Base-by-base conservation (phyloP, 2,329 filamentous ascomycete species). In the Cryphonectria carpinicola region DNA sequence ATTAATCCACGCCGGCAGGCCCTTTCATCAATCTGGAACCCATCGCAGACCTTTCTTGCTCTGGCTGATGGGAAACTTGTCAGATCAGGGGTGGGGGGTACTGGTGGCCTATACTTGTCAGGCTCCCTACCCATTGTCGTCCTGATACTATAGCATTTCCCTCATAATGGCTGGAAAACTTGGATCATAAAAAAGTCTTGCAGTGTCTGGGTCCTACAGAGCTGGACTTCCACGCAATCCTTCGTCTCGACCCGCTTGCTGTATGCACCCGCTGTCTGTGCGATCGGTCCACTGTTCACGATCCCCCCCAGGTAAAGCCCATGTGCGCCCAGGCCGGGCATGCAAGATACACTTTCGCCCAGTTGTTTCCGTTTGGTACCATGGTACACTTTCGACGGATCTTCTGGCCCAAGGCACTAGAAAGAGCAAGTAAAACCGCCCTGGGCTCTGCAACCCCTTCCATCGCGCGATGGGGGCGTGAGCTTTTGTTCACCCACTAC, bases 341-440 rank as follows among this genome's bases (percentile, higher is more conserved):
- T 64, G 69, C 69, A 58, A 70, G 69, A 65, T 68, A 68, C 32
- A 61, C 60, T 70, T 70, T 70, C 65, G 49, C 49, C 69, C 56
- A 54, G 60, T 0, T 58, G 37, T 68, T 60, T 32, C 17, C 28
- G 37, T 22, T 25, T 58, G 62, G 37, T 56, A 22, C 25, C 35
- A 11, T 13, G 60, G 39, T 14, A 17, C 28, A 35, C 28, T 32
- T 19, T 32, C 54, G 25, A 58, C 54, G 54, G 25, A 35, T 28
- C 35, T 32, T 25, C 10, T 32, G 25, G 2, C 14, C 28, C 54
- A 17, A 28, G 28, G 14, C 54, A 32, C 54, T 32, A 32, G 25
- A 7, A 46, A 14, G 52, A 25, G 52, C 46, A 49, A 49, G 52
- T 25, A 13, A 32, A 17, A 32, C 5, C 54, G 25, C 54, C 54